Evolutionary conservation across 371 early-diverging fungal species (phyloP).

Genomic region (Rhizopus stolonifer): DNA sequence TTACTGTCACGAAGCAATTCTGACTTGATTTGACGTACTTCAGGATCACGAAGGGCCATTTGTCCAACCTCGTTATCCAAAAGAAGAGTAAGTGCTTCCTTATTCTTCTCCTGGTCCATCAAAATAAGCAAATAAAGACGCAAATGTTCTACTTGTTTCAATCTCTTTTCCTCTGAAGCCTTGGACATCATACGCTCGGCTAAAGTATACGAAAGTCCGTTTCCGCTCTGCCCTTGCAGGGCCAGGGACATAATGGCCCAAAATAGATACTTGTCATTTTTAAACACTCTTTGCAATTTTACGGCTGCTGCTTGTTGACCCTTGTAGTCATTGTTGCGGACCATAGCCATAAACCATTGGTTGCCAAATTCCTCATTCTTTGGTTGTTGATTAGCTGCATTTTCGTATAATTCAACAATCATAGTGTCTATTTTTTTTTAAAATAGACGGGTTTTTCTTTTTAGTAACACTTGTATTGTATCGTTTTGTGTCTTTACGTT

Average conservation of each 20-base stretch:
- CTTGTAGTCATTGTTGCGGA: constrained; percentile 68
- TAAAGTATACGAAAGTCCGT: constrained; percentile 62
- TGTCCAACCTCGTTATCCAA: constrained; percentile 59
- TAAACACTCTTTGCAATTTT: constrained; percentile 79
- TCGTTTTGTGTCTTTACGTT: too few species aligned
- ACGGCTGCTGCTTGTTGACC: constrained; percentile 83
- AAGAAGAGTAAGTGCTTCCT: constrained; percentile 61
- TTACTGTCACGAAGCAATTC: constrained; percentile 50
- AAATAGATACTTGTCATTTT: constrained; percentile 77
- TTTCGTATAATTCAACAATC: constrained; percentile 74
- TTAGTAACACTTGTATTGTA: too few species aligned
- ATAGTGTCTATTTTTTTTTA: constrained; percentile 59
- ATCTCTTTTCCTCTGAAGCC: constrained; percentile 67
- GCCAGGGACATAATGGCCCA: constrained; percentile 84
- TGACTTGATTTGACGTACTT: constrained; percentile 63
- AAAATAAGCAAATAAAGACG: constrained; percentile 71
- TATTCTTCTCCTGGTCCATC: constrained; percentile 59
- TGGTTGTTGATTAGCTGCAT: constrained; percentile 63
- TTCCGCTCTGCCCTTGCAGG: constrained; percentile 53
- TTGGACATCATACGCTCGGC: constrained; percentile 88
- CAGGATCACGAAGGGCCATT: constrained; percentile 64
- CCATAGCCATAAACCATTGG: constrained; percentile 87
- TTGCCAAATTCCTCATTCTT: constrained; percentile 73
- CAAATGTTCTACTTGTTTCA: constrained; percentile 58
- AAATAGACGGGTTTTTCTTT: too few species aligned